phyloP scores from a whole-genome alignment of 352 stramenopile species.

The Pythium apleroticum region DNA sequence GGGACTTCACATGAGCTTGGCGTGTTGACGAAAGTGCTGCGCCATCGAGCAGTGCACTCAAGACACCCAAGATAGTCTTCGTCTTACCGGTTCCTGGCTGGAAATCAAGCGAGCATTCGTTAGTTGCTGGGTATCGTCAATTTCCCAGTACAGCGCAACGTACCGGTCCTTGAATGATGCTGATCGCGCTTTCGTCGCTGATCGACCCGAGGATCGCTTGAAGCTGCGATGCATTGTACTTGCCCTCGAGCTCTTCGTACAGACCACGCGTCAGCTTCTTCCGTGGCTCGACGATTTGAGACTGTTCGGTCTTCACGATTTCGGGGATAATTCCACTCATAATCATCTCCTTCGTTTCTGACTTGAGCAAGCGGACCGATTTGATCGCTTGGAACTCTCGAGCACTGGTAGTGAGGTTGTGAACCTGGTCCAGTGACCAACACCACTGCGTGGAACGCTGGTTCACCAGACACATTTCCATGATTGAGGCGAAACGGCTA shows the following conservation, averaged over 20 bases:
- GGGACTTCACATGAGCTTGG: slow-evolving; percentile 52
- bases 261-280: slow-evolving; percentile 45
- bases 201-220: slow-evolving; percentile 69
- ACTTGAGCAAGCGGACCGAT: slow-evolving; percentile 51
- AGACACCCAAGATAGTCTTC: slow-evolving; percentile 75
- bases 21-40: slow-evolving; percentile 46
- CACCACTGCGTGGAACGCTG: slow-evolving; percentile 50
- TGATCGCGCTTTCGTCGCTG: slow-evolving; percentile 46
- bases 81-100: slow-evolving; percentile 84
- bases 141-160: slow-evolving; percentile 7
- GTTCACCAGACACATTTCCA: slow-evolving; percentile 72
- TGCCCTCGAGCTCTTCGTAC: slow-evolving; percentile 43
- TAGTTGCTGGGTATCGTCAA: background rate
- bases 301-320: slow-evolving; percentile 28
- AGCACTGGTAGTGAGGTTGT: slow-evolving; percentile 74
- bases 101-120: slow-evolving; percentile 5
- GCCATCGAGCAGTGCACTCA: slow-evolving; percentile 73
- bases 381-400: slow-evolving; percentile 83
- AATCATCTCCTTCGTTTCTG: slow-evolving; percentile 53
- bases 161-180: slow-evolving; percentile 84
- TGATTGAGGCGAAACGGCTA: slow-evolving; percentile 46
- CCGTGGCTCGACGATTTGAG: slow-evolving; percentile 19
- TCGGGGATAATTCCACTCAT: slow-evolving; percentile 37
- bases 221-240: slow-evolving; percentile 79
- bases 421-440: slow-evolving; percentile 65